Conservation (phyloP, 495 filamentous ascomycete genomes). For the Penicillium herquei region DNA sequence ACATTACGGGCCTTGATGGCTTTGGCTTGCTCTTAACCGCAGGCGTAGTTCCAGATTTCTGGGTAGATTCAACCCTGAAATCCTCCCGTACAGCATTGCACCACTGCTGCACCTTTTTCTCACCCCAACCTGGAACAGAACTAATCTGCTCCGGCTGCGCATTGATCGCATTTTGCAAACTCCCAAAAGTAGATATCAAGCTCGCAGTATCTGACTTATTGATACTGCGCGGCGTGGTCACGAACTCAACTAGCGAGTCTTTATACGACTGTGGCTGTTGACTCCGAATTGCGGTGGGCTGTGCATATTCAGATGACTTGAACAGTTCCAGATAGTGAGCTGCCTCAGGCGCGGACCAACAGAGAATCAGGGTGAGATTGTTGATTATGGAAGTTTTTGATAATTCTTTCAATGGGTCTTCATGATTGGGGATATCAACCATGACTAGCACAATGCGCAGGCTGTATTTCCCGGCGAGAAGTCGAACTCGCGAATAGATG, state of each 20-base stretch:
- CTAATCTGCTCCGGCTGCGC: conserved; percentile 80
- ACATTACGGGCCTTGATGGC: conserved; percentile 25
- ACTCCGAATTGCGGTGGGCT: conserved; percentile 75
- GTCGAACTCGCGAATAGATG: conserved; percentile 86
- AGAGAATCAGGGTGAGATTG: conserved; percentile 85
- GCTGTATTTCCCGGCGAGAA: conserved; percentile 75
- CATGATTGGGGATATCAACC: conserved; percentile 89
- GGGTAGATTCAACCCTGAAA: conserved; percentile 71
- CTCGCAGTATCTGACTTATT: conserved; percentile 93
- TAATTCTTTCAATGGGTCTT: conserved; percentile 75
- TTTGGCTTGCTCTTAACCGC: conserved; percentile 1
- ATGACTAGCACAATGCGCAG: conserved; percentile 82
- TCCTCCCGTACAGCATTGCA: conserved; percentile 76
- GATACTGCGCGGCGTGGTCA: conserved; percentile 82
- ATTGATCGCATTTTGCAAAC: conserved; percentile 80
- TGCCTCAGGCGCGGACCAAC: conserved; percentile 91
- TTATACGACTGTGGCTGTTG: conserved; percentile 78
- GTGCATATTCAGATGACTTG: conserved; percentile 87
- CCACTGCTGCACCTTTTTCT: conserved; percentile 90
- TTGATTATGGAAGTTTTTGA: conserved; percentile 89
- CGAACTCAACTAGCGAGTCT: conserved; percentile 90
- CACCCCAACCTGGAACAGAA: conserved; percentile 85
- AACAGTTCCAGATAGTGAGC: conserved; percentile 90
- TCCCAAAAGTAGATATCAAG: conserved; percentile 85
- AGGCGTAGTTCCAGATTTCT: conserved; percentile 44